Percentiles rank a stretch among this genome's conserved stretches.
These are phyloP conservation scores for Calendula officinalis DNA, from an alignment of 129 eudicot genomes.

Conservation along the genomic window DNA sequence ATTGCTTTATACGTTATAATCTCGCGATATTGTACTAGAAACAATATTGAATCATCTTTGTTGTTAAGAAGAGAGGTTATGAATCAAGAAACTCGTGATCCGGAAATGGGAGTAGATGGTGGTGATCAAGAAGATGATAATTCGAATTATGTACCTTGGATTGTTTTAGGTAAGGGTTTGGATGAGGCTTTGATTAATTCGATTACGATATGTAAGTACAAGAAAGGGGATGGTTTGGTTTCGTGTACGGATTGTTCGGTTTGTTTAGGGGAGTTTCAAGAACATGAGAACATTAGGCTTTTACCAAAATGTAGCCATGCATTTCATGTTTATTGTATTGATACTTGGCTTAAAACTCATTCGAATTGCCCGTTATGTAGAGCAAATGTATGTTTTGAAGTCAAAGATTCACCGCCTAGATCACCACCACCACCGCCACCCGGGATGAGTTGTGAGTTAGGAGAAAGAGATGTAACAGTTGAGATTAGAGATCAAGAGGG, in stretches of 20 bases:
- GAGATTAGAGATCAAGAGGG: conserved; percentile 34
- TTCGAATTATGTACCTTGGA: conserved; percentile 48
- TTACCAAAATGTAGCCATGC: conserved; percentile 77
- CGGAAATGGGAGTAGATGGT: conserved; percentile 32
- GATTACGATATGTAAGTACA: conserved; percentile 51
- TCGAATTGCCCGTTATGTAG: conserved; percentile 77
- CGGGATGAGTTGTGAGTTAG: conserved; percentile 12
- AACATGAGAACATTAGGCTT: conserved; percentile 60
- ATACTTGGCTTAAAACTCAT: conserved; percentile 73
- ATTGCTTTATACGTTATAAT: conserved; percentile 57
- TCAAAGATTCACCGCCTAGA: conserved; percentile 6
- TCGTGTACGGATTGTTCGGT: conserved; percentile 59
- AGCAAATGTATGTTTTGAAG: conserved; percentile 39
- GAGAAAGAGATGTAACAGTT: conserved; percentile 19
- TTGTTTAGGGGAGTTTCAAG: conserved; percentile 71
- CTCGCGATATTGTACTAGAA: conserved; percentile 49
- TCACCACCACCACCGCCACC: conserved; percentile 16
- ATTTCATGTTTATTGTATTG: conserved; percentile 72
- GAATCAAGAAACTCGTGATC: conserved; percentile 25
- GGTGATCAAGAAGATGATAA: conserved; percentile 25
- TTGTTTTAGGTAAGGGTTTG: conserved; percentile 44
- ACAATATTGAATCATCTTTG: conserved; percentile 21
- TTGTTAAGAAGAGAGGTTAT: conserved; percentile 16
- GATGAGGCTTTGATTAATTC: conserved; percentile 60
- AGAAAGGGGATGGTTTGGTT: conserved; percentile 50